Conservation (phyloP, 2,329 filamentous ascomycete genomes). For the Penicillium sp. region DNA sequence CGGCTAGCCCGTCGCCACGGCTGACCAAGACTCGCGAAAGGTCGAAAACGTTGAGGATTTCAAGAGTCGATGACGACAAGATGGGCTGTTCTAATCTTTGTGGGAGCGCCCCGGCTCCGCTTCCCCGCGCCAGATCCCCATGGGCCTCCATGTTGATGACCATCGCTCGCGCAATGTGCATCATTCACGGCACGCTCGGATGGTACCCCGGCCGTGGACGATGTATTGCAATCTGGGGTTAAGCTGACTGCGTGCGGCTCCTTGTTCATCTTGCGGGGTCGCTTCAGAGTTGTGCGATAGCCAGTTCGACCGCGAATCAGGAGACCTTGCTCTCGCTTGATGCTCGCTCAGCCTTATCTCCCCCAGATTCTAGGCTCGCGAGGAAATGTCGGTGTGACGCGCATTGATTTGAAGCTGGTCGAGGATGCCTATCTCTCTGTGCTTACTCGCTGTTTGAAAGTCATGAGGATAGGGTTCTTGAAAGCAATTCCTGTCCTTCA, state of each 20-base stretch:
- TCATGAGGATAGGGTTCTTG: not conserved
- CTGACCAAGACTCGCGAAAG: slow-evolving; percentile 8
- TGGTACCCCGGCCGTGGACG: slow-evolving; percentile 1
- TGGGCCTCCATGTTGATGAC: not conserved
- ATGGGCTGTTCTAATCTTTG: slow-evolving; percentile 1
- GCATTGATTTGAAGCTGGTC: not conserved
- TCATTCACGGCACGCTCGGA: not conserved
- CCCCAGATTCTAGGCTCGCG: not conserved
- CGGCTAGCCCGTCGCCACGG: slow-evolving; percentile 6
- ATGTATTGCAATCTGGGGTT: slow-evolving; percentile 11
- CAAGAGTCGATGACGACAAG: not conserved
- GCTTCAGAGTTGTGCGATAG: slow-evolving; percentile 2
- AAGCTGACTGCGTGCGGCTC: slow-evolving; percentile 14
- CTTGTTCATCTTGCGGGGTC: slow-evolving; percentile 14
- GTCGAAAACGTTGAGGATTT: not conserved
- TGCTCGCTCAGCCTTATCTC: slow-evolving; percentile 6
- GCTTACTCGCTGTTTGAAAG: not conserved
- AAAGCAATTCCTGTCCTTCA: not conserved
- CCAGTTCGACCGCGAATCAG: slow-evolving; percentile 5
- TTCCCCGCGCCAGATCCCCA: slow-evolving; percentile 12
- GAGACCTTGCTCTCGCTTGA: not conserved
- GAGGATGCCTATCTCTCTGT: not conserved
- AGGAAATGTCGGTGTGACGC: slow-evolving; percentile 11
- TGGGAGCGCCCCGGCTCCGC: not conserved
- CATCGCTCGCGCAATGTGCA: not conserved